Evolutionary conservation across 176 grass and related monocot species (phyloP).

Genomic region (Alopecurus myosuroides): DNA sequence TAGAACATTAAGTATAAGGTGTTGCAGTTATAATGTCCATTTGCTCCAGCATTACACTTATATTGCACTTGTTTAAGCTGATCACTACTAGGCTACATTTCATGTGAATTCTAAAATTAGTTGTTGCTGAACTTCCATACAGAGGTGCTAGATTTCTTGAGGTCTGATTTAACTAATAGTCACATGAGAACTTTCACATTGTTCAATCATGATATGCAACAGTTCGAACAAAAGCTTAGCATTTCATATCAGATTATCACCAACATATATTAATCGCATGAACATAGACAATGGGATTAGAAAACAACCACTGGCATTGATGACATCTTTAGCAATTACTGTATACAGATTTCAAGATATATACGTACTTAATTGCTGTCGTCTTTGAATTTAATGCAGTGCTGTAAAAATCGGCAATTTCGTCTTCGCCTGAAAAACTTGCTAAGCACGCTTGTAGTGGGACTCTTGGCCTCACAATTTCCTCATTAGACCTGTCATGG

Average conservation of each 20-base stretch:
- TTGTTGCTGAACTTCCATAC: not conserved
- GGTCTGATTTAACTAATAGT: not conserved
- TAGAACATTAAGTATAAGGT: not conserved
- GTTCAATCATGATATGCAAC: not conserved
- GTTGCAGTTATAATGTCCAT: not conserved
- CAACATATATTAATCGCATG: not conserved
- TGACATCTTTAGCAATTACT: not conserved
- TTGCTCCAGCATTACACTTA: not conserved
- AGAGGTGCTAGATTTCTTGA: not conserved
- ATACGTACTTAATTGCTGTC: constrained; percentile 83
- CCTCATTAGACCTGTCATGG: constrained; percentile 54
- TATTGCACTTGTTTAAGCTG: not conserved
- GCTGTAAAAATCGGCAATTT: constrained; percentile 86
- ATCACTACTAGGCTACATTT: not conserved
- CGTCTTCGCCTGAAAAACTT: constrained; percentile 75
- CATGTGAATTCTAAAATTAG: not conserved
- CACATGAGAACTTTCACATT: not conserved
- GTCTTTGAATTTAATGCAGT: constrained; percentile 91
- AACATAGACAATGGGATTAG: not conserved
- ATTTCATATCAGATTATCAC: not conserved
- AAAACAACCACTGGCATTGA: not conserved
- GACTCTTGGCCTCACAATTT: constrained; percentile 92
- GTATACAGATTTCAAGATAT: constrained; percentile 9
- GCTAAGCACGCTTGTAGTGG: constrained; percentile 88
- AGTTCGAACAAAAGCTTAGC: not conserved